Evolutionary conservation across 345 rosid species (phyloP).

Genomic region (Melaleuca quinquenervia): DNA sequence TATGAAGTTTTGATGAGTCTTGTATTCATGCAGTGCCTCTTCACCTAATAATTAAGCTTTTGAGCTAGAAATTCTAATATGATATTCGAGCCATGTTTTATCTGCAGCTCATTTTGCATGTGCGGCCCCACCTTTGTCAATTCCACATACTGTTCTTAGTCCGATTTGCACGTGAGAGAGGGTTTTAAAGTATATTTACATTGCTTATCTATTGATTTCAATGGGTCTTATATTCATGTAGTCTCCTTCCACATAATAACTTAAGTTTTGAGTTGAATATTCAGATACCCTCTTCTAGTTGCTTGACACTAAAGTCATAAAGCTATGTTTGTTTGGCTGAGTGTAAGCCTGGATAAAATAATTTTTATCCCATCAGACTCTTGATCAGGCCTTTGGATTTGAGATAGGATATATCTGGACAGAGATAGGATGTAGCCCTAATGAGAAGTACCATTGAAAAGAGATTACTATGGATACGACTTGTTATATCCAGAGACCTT

Average conservation of each 20-base stretch:
- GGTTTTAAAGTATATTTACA: not conserved
- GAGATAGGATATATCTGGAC: not conserved
- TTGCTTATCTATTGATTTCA: not conserved
- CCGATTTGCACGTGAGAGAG: too few relatives aligned
- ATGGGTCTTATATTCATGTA: not conserved
- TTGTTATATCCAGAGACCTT: not conserved
- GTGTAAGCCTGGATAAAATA: not conserved
- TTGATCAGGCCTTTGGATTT: not conserved
- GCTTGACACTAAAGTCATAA: not conserved
- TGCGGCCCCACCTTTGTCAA: not conserved
- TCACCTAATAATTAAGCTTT: not conserved
- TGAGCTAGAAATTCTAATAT: not conserved
- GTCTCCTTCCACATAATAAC: not conserved
- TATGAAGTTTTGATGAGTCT: not conserved
- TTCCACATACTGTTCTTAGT: not conserved
- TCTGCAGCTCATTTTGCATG: not conserved
- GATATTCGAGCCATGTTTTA: not conserved
- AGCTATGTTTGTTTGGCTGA: not conserved
- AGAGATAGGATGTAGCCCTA: not conserved
- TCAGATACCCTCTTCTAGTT: not conserved
- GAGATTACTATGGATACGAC: not conserved
- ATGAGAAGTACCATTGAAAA: not conserved
- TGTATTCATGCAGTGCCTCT: not conserved
- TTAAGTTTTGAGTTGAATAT: not conserved
- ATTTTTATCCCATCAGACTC: not conserved